Conservation (phyloP, 805 yeast genomes). For the Saturnispora sekii region DNA sequence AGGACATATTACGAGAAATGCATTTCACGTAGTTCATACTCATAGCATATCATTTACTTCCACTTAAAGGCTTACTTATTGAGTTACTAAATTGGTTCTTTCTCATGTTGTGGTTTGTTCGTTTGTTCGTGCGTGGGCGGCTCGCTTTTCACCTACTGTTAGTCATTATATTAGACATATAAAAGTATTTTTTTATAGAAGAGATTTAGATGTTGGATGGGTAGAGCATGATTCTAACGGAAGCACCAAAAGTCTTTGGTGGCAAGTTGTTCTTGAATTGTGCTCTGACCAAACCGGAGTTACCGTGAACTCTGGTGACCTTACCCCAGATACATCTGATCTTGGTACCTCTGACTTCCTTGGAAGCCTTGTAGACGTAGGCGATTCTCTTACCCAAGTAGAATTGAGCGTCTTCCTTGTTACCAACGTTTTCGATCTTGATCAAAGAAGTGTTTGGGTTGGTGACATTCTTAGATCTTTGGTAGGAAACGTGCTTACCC, state of each 20-base stretch:
- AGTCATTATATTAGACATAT: constrained; percentile 14
- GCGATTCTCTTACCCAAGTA: constrained; percentile 99
- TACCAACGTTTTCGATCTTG: constrained; percentile 92
- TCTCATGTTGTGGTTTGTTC: too few species aligned
- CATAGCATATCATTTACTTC: too few species aligned
- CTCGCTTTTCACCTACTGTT: constrained; percentile 5
- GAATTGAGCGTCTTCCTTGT: constrained; percentile 93
- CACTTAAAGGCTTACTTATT: too few species aligned
- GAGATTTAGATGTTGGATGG: constrained; percentile 93
- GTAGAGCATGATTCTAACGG: constrained; percentile 99
- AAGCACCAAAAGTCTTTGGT: constrained; percentile 99
- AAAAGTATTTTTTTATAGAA: constrained; percentile 14
- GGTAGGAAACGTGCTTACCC: constrained; percentile 99
- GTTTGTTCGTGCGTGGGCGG: neutral
- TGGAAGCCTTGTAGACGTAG: constrained; percentile 97
- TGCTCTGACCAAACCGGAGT: constrained; percentile 97
- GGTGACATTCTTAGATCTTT: constrained; percentile 96
- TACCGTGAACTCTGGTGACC: constrained; percentile 98
- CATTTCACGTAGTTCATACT: too few species aligned
- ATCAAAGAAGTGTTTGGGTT: constrained; percentile 97
- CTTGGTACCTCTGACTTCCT: constrained; percentile 97
- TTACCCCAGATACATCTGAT: constrained; percentile 99
- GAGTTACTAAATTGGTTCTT: too few species aligned
- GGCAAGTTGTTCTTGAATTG: constrained; percentile 98
- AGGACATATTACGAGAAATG: too few species aligned